Conservation (phyloP, 2,329 filamentous ascomycete genomes). For the Cercospora berteroae region DNA sequence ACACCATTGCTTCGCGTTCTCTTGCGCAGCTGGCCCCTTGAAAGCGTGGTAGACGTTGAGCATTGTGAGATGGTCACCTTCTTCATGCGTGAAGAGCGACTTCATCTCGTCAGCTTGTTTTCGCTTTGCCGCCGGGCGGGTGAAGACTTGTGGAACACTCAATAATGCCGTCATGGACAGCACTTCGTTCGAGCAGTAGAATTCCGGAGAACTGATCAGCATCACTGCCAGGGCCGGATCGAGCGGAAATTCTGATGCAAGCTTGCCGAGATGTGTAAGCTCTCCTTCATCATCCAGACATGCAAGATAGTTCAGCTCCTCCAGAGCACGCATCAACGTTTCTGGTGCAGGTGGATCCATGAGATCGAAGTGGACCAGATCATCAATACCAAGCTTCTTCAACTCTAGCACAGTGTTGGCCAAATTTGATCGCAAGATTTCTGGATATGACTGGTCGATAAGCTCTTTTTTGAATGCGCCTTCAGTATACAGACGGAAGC, state of each 20-base stretch:
- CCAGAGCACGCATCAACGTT: constrained; percentile 94
- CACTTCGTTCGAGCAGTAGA: constrained; percentile 98
- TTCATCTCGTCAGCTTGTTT: constrained; percentile 99
- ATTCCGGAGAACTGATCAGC: constrained; percentile 95
- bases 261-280: constrained; percentile 76
- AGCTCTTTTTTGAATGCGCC: constrained; percentile 95
- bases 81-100: constrained; percentile 82
- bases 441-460: constrained; percentile 94
- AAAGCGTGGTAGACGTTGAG: constrained; percentile 98
- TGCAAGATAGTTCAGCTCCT: constrained; percentile 95
- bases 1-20: constrained; percentile 85
- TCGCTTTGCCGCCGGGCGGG: constrained; percentile 78
- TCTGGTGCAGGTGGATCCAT: constrained; percentile 98
- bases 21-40: constrained; percentile 69
- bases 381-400: constrained; percentile 94
- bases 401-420: constrained; percentile 92
- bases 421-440: constrained; percentile 91
- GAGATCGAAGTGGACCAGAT: constrained; percentile 95
- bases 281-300: constrained; percentile 96
- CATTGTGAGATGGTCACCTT: constrained; percentile 93
- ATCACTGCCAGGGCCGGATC: constrained; percentile 94
- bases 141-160: constrained; percentile 90
- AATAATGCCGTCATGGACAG: constrained; percentile 90
- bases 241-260: constrained; percentile 92
- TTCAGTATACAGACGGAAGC: constrained; percentile 95